Conservation (phyloP, 208 protist genomes). For the Crithidia expoeki region DNA sequence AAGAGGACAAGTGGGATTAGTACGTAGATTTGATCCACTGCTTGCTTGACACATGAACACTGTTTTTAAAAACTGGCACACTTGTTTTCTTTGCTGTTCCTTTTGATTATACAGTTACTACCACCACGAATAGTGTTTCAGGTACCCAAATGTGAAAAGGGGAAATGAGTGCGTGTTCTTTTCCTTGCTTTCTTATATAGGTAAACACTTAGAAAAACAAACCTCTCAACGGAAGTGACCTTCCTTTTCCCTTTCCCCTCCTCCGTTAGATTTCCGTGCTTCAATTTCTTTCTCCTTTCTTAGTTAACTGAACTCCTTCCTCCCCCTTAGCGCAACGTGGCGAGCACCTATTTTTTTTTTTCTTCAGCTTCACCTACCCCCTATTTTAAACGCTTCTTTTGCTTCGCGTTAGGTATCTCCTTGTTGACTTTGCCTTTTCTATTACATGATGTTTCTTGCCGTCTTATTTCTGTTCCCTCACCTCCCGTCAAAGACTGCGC, state of each 20-base stretch:
- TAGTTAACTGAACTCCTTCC: neutral
- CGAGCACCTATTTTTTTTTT: slow-evolving; percentile 6
- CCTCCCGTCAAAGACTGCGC: neutral
- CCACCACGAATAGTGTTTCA: neutral
- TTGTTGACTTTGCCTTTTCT: neutral
- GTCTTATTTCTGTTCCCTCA: neutral
- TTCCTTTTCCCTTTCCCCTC: neutral
- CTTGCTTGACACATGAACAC: no score
- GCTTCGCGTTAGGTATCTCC: neutral
- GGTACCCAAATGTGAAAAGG: neutral
- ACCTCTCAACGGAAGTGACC: neutral
- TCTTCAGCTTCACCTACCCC: slow-evolving; percentile 8
- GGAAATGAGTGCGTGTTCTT: neutral
- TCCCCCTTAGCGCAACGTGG: neutral
- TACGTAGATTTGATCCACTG: no score
- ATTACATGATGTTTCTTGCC: neutral
- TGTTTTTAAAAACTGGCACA: neutral
- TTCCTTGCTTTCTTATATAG: neutral
- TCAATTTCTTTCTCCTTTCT: slow-evolving; percentile 4
- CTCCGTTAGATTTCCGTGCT: neutral
- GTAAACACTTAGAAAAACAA: neutral
- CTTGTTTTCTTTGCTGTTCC: neutral
- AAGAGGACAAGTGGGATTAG: no score
- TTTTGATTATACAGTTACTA: neutral
- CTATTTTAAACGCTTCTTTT: neutral